A percentile compares a stretch with the other conserved stretches of the same genome.
phyloP scores from a whole-genome alignment of 805 yeast species.

The Saccharomyces jurei region DNA sequence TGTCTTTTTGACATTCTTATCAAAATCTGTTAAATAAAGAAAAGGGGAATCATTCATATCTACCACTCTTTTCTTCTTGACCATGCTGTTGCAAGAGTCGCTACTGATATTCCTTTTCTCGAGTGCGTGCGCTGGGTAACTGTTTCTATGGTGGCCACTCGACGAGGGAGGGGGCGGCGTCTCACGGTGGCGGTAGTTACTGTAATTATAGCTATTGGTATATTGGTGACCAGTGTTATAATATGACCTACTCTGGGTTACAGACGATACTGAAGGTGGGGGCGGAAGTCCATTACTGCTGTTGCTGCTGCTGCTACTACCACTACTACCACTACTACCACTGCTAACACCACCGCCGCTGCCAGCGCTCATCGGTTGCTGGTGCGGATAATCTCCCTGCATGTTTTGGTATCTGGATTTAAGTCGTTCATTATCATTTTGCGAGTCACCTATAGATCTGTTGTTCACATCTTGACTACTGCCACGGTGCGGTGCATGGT shows the following conservation, averaged over 20 bases:
- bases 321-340: neutral
- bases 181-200: neutral
- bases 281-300: neutral
- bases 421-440: neutral
- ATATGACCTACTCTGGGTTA: neutral
- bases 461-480: neutral
- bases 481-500: neutral
- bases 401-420: neutral
- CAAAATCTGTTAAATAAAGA: constrained; percentile 16
- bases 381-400: neutral
- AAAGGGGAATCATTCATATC: constrained; percentile 17
- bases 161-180: constrained; percentile 1
- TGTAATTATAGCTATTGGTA: neutral
- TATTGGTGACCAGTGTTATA: neutral
- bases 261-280: neutral
- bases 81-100: neutral
- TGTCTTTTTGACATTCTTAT: constrained; percentile 5
- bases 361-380: neutral
- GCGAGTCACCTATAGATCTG: neutral
- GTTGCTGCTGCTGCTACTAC: neutral
- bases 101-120: neutral
- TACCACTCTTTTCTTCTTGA: constrained; percentile 1
- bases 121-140: neutral
- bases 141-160: neutral
- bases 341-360: neutral